Evolutionary conservation across 1,284 basidiomycete species (phyloP), one percentile per base, ranked within the genome.

Genomic region (Naganishia sp.): DNA sequence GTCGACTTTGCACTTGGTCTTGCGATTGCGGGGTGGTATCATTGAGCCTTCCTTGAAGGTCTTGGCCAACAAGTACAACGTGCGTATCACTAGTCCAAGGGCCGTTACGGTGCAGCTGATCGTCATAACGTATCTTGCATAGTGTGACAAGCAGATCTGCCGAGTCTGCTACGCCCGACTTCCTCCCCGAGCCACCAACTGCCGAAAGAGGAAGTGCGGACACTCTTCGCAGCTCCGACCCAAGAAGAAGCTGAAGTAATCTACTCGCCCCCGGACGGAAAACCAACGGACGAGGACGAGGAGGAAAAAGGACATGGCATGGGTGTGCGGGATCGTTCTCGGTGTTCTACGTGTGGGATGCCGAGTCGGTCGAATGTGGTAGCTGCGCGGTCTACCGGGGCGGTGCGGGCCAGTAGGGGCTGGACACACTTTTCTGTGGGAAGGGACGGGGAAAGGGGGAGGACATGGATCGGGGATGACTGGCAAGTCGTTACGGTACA

Each of bases 121-220:
- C 54, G 25, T 52, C 23, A 9, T n/a, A 10, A 23, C 48, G 45
- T 55, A 18, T 25, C 21, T 43, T 28, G 33, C 23, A 21, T 61
- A 78, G 76, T 94, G 92, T 81, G 92, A 94, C 82, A 94, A 94
- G 85, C 90, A 94, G 80, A 96, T 98, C 78, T 99, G 95, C 88
- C 94, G 95, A 82, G 98, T 98, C 83, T 98, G 96, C 86, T 99
- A 99, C 83, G 95, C 95, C 64, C 95, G 96, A 79, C 94, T 98
- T 74, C 94, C 95, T 74, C 94, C 94, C 67, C 93, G 95, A 83
- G 95, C 95, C 54, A 97, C 94, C 84, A 98, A 98, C 88, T 99
- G 95, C 88, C 87, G 94, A 72, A 80, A 81, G 78, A 74, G 78
- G 71, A 79, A 79, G 73, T 94, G 92, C 78, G 93, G 93, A 46